phyloP scores from a whole-genome alignment of 306 rosid species.

The Vigna hirtella region DNA sequence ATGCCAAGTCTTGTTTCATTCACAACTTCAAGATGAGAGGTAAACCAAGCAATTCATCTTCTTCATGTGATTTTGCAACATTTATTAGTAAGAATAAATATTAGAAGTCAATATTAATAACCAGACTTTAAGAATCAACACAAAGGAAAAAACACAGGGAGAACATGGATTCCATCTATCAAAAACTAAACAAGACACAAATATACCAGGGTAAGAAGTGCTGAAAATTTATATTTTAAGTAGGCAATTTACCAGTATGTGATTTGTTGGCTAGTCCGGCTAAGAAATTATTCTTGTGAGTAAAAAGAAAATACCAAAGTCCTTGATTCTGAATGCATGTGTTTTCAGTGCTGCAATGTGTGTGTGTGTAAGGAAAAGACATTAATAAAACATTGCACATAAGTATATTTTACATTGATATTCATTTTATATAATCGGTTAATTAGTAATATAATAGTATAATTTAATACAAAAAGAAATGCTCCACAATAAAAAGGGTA shows the following conservation, averaged over 20 bases:
- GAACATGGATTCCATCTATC: conserved; percentile 29
- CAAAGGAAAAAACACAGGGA: not conserved
- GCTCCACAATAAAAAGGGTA: too few relatives aligned
- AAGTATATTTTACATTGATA: too few relatives aligned
- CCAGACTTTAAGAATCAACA: not conserved
- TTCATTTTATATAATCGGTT: too few relatives aligned
- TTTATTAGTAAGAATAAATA: conserved; percentile 14
- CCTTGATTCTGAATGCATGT: too few relatives aligned
- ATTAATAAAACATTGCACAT: too few relatives aligned
- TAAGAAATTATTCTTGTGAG: too few relatives aligned
- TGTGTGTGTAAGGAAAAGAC: too few relatives aligned
- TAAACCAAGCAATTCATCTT: conserved; percentile 39
- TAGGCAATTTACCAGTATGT: not conserved
- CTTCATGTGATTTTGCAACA: conserved; percentile 38
- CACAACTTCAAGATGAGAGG: conserved; percentile 35
- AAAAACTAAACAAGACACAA: conserved; percentile 13
- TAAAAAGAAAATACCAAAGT: too few relatives aligned
- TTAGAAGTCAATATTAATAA: conserved; percentile 21
- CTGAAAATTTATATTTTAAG: not conserved
- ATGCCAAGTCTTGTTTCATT: conserved; percentile 23
- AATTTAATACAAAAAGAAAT: too few relatives aligned
- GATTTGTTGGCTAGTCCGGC: too few relatives aligned
- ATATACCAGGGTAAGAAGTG: not conserved
- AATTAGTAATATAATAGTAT: too few relatives aligned
- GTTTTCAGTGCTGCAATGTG: too few relatives aligned